Percentiles rank a stretch among this genome's conserved stretches.
Evolutionary conservation across 2,329 filamentous ascomycete genomes (phyloP).

Genomic region (Fusarium penzigii): DNA sequence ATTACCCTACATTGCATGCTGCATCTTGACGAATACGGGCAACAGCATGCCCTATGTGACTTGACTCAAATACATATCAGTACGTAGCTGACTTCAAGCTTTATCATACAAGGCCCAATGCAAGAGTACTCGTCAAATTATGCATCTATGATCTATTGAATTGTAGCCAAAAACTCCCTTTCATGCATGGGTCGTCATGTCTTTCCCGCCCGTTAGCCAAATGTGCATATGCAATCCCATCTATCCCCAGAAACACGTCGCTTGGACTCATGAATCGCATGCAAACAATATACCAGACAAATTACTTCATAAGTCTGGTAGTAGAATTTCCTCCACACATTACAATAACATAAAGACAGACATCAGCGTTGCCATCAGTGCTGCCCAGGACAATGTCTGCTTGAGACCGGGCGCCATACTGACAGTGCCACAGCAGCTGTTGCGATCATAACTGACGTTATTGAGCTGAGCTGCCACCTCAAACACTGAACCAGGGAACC

Average conservation of each 20-base stretch:
- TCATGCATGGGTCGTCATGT: neutral
- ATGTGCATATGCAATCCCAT: neutral
- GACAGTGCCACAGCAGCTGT: conserved; percentile 54
- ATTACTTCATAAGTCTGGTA: neutral
- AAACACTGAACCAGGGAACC: conserved; percentile 71
- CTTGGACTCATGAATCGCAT: conserved; percentile 12
- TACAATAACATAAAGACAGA: conserved; percentile 24
- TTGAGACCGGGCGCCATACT: conserved; percentile 32
- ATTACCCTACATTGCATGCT: no score
- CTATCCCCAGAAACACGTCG: neutral
- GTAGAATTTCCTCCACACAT: neutral
- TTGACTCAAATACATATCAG: no score
- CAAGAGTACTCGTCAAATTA: neutral
- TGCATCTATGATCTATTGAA: neutral
- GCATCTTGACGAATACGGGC: no score
- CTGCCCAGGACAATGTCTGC: conserved; percentile 19
- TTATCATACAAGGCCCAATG: no score
- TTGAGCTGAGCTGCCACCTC: conserved; percentile 69
- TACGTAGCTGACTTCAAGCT: no score
- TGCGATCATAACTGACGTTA: conserved; percentile 66
- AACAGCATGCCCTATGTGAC: no score
- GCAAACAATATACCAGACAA: conserved; percentile 4
- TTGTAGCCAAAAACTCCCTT: neutral
- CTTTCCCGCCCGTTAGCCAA: neutral
- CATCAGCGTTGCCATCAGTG: conserved; percentile 21